Conservation (phyloP, 2,329 filamentous ascomycete genomes). For the Phaeosphaeriaceae sp. region DNA sequence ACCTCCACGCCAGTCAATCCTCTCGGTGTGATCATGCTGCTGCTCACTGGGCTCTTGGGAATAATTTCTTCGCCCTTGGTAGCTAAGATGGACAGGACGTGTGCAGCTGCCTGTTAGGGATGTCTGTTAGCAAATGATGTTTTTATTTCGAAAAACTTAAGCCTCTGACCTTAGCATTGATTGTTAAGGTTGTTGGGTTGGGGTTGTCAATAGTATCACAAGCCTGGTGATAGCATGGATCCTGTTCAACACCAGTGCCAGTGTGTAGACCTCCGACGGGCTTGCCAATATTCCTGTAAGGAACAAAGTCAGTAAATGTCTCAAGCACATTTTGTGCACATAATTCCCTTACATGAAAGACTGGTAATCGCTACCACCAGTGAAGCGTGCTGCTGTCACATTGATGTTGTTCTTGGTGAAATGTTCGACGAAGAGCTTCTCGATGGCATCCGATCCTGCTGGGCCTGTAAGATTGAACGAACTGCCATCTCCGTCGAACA, state of each 20-base stretch:
- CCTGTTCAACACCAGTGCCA: conserved; percentile 48
- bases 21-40: conserved; percentile 35
- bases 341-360: conserved; percentile 39
- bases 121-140: no score
- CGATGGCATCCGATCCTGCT: conserved; percentile 42
- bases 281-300: conserved; percentile 40
- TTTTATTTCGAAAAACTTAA: no score
- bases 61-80: conserved; percentile 41
- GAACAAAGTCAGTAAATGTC: no score
- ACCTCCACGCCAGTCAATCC: conserved; percentile 38
- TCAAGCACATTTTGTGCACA: no score
- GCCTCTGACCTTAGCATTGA: conserved; percentile 46
- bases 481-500: conserved; percentile 49
- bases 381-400: conserved; percentile 47
- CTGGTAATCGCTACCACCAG: conserved; percentile 50
- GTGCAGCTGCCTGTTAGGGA: conserved; percentile 40
- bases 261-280: conserved; percentile 50
- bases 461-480: conserved; percentile 42
- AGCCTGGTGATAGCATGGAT: conserved; percentile 49
- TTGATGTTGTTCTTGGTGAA: conserved; percentile 44
- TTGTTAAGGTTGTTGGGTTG: conserved; percentile 42
- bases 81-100: conserved; percentile 43
- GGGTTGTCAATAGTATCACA: conserved; percentile 50
- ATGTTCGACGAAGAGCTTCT: conserved; percentile 47
- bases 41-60: conserved; percentile 43